A percentile compares a stretch with the other conserved stretches of the same genome.
Evolutionary conservation across 1,284 basidiomycete species (phyloP).

Genomic region (Inonotus obliquus): DNA sequence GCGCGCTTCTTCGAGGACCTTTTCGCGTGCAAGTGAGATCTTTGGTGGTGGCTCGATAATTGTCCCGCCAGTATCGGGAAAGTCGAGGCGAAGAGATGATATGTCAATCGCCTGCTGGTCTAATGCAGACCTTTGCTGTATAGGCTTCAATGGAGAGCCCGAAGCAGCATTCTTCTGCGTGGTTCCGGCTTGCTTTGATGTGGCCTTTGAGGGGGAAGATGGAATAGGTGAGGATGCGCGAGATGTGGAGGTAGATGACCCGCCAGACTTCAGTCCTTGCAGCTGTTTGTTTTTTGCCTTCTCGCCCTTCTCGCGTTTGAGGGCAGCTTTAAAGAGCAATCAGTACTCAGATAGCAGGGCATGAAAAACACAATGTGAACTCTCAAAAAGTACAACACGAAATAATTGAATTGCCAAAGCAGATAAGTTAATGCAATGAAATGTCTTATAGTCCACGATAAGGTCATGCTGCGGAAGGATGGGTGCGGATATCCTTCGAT

Average conservation of each 20-base stretch:
- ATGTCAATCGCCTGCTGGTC: constrained; percentile 68
- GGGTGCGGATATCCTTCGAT: constrained; percentile 17
- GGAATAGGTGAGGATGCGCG: constrained; percentile 38
- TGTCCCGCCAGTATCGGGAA: constrained; percentile 38
- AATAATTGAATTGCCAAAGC: constrained; percentile 20
- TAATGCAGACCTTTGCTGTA: constrained; percentile 30
- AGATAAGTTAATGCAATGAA: constrained; percentile 26
- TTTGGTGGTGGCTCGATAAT: constrained; percentile 58
- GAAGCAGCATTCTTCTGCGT: constrained; percentile 32
- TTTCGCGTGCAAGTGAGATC: constrained; percentile 74
- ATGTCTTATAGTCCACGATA: constrained; percentile 26
- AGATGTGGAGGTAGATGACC: constrained; percentile 29
- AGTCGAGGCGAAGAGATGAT: constrained; percentile 64
- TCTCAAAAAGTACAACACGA: constrained; percentile 19
- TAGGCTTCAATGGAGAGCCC: constrained; percentile 30
- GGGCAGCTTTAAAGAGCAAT: constrained; percentile 54
- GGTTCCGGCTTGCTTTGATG: neutral
- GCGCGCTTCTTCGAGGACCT: constrained; percentile 79
- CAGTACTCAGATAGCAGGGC: constrained; percentile 27
- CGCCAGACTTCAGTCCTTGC: constrained; percentile 33
- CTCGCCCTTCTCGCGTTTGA: constrained; percentile 69
- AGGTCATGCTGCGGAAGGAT: constrained; percentile 17
- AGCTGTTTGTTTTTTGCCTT: constrained; percentile 45
- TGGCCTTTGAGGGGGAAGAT: constrained; percentile 6
- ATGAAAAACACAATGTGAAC: constrained; percentile 26